Evolutionary conservation across 1,284 basidiomycete species (phyloP).

Genomic region (Hortiboletus rubellus): DNA sequence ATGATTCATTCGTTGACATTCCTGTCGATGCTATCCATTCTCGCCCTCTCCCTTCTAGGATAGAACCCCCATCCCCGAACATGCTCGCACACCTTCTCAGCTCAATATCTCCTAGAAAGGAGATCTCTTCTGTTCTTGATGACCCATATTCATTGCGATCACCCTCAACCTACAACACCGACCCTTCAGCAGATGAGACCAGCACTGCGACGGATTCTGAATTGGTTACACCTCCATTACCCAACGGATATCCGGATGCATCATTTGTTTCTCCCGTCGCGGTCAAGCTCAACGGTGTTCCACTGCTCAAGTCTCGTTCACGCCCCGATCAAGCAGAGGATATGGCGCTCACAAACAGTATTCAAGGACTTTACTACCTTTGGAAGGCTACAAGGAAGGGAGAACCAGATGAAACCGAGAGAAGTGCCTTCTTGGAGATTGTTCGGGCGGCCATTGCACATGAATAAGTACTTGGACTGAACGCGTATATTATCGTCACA

Average conservation of each 20-base stretch:
- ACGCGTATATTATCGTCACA: not conserved
- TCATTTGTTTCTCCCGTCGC: constrained; percentile 16
- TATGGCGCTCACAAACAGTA: constrained; percentile 28
- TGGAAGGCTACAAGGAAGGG: constrained; percentile 29
- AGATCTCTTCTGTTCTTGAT: constrained; percentile 13
- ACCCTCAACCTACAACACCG: constrained; percentile 7
- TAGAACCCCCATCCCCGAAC: constrained; percentile 29
- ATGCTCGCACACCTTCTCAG: constrained; percentile 28
- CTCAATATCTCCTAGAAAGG: constrained; percentile 28
- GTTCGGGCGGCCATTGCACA: constrained; percentile 28
- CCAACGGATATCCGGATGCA: constrained; percentile 12
- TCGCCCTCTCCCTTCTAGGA: constrained; percentile 3
- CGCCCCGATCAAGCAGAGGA: constrained; percentile 10
- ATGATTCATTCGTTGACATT: constrained; percentile 19
- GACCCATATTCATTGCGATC: constrained; percentile 9
- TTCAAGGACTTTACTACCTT: constrained; percentile 37
- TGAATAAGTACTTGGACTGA: constrained; percentile 15
- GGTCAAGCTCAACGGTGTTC: constrained; percentile 15
- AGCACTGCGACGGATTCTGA: constrained; percentile 21
- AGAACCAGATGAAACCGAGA: constrained; percentile 15
- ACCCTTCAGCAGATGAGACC: constrained; percentile 19
- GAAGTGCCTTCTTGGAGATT: constrained; percentile 24
- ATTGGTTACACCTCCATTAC: constrained; percentile 25
- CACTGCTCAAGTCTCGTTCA: constrained; percentile 4
- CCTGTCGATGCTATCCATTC: constrained; percentile 22